phyloP scores from a whole-genome alignment of 495 filamentous ascomycete genomes.

The Xylaria bambusicola region DNA sequence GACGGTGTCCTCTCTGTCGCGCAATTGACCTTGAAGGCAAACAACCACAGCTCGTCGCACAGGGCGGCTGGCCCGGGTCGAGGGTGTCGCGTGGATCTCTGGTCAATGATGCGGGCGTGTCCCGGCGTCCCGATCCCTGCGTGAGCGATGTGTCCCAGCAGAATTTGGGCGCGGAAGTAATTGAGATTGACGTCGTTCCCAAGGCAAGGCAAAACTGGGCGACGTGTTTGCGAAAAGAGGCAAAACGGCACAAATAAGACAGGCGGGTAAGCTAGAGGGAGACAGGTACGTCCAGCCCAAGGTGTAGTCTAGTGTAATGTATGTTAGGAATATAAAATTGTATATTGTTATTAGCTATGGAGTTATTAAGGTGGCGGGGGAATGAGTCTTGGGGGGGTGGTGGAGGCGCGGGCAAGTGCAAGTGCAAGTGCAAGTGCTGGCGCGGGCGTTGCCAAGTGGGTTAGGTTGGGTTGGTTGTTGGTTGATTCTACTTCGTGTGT shows the following conservation, averaged over 20 bases:
- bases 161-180: too few species aligned
- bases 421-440: not conserved
- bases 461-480: too few species aligned
- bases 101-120: not conserved
- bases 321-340: too few species aligned
- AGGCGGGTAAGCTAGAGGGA: too few species aligned
- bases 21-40: not conserved
- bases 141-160: too few species aligned
- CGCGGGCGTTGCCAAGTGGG: too few species aligned
- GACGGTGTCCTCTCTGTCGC: not conserved
- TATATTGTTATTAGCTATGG: not conserved
- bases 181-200: too few species aligned
- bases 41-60: not conserved
- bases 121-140: too few species aligned
- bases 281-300: too few species aligned
- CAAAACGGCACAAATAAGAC: not conserved
- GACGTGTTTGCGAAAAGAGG: conserved; percentile 7
- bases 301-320: too few species aligned
- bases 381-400: not conserved
- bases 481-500: too few species aligned
- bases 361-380: conserved; percentile 14
- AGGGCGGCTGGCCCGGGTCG: not conserved
- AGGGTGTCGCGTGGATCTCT: conserved; percentile 12
- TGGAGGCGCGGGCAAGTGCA: not conserved
- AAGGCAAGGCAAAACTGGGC: too few species aligned